Evolutionary conservation across 768 basidiomycete genomes (phyloP).

Genomic region (Candolleomyces efflorescens): DNA sequence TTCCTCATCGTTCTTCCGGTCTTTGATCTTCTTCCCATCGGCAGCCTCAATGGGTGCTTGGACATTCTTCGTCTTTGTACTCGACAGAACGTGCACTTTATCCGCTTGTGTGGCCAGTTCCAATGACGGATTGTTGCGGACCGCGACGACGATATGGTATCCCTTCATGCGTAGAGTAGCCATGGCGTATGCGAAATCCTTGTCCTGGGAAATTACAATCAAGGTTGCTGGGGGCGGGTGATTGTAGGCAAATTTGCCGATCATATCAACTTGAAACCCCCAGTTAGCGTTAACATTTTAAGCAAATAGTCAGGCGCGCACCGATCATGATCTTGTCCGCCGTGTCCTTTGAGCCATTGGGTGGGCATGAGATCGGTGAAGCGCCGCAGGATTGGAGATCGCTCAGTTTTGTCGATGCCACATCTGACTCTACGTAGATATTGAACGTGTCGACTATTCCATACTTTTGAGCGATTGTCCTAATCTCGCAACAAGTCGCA

Average conservation of each 20-base stretch:
- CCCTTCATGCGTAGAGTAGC: background rate
- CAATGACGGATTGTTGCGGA: background rate
- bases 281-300: background rate
- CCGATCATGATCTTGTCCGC: slow-evolving; percentile 2
- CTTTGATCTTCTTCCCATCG: too few relatives aligned
- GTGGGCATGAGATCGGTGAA: background rate
- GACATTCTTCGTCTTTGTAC: too few relatives aligned
- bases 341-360: background rate
- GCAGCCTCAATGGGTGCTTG: too few relatives aligned
- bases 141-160: background rate
- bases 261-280: background rate
- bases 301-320: background rate
- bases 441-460: background rate
- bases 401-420: background rate
- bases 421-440: background rate
- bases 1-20: too few relatives aligned
- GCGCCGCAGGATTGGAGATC: background rate
- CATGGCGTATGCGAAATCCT: background rate
- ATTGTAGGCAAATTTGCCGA: background rate
- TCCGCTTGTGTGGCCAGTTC: background rate
- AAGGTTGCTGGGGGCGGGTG: background rate
- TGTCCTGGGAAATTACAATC: background rate
- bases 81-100: background rate
- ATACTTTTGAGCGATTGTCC: background rate
- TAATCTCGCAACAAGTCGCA: background rate